Evolutionary conservation across 2,329 filamentous ascomycete species (phyloP).

Genomic region (Tolypocladium guangdongense): DNA sequence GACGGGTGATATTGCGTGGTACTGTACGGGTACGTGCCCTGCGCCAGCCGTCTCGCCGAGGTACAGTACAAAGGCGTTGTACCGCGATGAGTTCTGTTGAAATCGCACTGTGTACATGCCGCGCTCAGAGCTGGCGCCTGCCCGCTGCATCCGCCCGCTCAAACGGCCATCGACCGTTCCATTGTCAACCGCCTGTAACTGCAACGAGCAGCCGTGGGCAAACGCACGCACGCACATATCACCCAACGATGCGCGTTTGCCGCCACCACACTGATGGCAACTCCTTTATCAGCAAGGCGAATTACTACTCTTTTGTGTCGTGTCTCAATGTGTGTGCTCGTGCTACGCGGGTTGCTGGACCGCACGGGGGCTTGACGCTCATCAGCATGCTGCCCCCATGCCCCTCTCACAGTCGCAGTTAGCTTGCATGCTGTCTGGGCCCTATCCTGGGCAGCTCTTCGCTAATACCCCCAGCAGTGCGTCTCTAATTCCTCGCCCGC

Average conservation of each 20-base stretch:
- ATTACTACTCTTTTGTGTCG: neutral
- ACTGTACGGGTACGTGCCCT: constrained; percentile 27
- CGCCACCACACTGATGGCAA: neutral
- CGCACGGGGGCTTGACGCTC: neutral
- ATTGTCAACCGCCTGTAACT: neutral
- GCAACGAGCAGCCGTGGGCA: neutral
- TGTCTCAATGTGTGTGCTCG: neutral
- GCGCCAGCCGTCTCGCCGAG: constrained; percentile 19
- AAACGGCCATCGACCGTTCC: neutral
- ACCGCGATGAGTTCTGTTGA: constrained; percentile 7
- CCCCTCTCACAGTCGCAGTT: neutral
- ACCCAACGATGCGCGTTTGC: neutral
- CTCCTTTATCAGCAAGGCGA: neutral
- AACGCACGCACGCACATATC: neutral
- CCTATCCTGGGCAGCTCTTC: neutral
- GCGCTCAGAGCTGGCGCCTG: constrained; percentile 1
- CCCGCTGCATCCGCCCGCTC: neutral
- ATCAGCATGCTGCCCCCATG: neutral
- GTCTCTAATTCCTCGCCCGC: neutral
- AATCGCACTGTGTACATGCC: constrained; percentile 25
- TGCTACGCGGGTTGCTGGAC: neutral
- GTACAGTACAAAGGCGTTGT: constrained; percentile 25
- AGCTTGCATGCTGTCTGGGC: neutral
- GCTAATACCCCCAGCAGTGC: neutral
- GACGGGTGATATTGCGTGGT: constrained; percentile 14